These are phyloP conservation scores for Trypanosoma avium DNA, from an alignment of 208 protist genomes.

Conservation along the genomic window DNA sequence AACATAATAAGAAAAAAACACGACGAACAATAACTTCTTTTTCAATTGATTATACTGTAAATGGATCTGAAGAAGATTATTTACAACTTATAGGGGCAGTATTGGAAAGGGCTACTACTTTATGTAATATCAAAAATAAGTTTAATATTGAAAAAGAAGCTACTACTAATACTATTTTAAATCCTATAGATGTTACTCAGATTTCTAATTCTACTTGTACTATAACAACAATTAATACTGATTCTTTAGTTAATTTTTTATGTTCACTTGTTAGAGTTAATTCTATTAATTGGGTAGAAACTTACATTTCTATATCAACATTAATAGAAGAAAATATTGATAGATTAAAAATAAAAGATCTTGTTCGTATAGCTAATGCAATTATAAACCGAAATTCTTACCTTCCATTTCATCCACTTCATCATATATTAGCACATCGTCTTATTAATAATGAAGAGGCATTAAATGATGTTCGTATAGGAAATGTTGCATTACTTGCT, in stretches of 20 bases:
- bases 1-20: neutral
- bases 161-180: neutral
- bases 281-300: conserved; percentile 45
- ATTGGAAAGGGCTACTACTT: conserved; percentile 18
- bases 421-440: conserved; percentile 44
- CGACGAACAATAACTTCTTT: neutral
- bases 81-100: conserved; percentile 38
- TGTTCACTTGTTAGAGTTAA: conserved; percentile 35
- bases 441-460: conserved; percentile 44
- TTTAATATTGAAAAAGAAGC: neutral
- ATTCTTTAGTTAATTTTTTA: conserved; percentile 14
- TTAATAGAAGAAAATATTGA: conserved; percentile 21
- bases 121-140: conserved; percentile 17
- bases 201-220: conserved; percentile 27
- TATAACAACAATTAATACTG: conserved; percentile 9
- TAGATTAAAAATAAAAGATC: conserved; percentile 3
- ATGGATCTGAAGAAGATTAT: conserved; percentile 52
- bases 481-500: conserved; percentile 20
- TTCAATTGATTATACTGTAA: conserved; percentile 4
- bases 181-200: too few species aligned
- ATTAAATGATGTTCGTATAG: conserved; percentile 23
- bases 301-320: conserved; percentile 47
- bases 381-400: conserved; percentile 53
- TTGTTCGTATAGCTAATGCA: conserved; percentile 31
- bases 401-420: conserved; percentile 64